These are phyloP conservation scores for Dorcoceras hygrometricum DNA, from an alignment of 257 asterid genomes.

Conservation along the genomic window DNA sequence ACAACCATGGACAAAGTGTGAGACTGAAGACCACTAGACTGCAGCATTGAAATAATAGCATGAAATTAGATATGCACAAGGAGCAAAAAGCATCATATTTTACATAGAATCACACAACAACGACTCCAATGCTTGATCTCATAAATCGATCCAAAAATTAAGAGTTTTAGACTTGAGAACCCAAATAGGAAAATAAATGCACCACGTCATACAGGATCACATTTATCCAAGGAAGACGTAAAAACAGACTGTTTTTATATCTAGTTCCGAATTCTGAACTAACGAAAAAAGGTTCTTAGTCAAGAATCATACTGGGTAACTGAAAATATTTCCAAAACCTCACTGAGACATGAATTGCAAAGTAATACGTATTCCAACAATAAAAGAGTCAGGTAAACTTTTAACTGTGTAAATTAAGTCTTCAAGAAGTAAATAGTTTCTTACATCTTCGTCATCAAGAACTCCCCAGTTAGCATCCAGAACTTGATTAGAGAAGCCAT, in stretches of 20 bases:
- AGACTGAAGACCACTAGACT: slow-evolving; percentile 75
- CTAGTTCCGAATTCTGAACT: neutral
- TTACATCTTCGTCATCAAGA: slow-evolving; percentile 73
- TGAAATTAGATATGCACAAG: slow-evolving; percentile 10
- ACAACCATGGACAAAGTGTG: slow-evolving; percentile 81
- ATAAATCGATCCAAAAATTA: slow-evolving; percentile 9
- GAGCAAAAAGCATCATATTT: too few species aligned
- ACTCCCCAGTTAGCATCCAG: slow-evolving; percentile 93
- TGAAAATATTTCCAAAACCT: neutral
- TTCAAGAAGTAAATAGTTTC: slow-evolving; percentile 24
- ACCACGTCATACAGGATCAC: neutral
- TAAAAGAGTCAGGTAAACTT: slow-evolving; percentile 12
- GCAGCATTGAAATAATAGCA: slow-evolving; percentile 30
- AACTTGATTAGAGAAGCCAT: slow-evolving; percentile 52
- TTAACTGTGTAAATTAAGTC: slow-evolving; percentile 19
- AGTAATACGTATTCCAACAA: slow-evolving; percentile 20
- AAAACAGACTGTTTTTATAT: too few species aligned
- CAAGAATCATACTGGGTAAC: slow-evolving; percentile 7
- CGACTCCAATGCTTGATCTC: neutral
- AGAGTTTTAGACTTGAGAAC: neutral
- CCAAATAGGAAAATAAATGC: slow-evolving; percentile 2
- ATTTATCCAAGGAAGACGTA: neutral
- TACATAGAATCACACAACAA: too few species aligned
- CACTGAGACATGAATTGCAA: slow-evolving; percentile 17
- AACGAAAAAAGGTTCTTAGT: neutral